Base-by-base conservation (phyloP, 2,329 filamentous ascomycete genomes). In the Arthrinium puccinioides region DNA sequence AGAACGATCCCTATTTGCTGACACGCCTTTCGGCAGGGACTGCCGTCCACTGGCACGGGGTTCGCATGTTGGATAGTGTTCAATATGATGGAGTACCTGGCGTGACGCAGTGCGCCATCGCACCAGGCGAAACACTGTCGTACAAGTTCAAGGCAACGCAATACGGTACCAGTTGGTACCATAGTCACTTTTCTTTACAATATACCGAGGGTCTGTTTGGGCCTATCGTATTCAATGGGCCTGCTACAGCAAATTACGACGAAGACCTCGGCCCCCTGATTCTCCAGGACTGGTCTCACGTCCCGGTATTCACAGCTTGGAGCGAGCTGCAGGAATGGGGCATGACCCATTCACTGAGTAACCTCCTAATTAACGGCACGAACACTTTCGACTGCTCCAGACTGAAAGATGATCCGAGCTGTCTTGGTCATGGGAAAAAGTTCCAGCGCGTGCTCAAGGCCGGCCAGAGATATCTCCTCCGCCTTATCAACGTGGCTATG, bases 1-100 rank as follows among this genome's bases (percentile, higher is more conserved):
- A n/a, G n/a, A n/a, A n/a, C n/a, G n/a, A n/a, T n/a, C n/a, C n/a
- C n/a, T n/a, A n/a, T n/a, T n/a, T n/a, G n/a, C n/a, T n/a, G n/a
- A n/a, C n/a, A n/a, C n/a, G n/a, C n/a, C n/a, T n/a, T n/a, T n/a
- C n/a, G n/a, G n/a, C 71, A 40, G 75, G 76, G 28, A 81, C 75
- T 7, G 66, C 65, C 9, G 70, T 82, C 20, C 78, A 82, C 49
- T 82, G 70, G 63, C 77, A 82, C 47, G 79, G 76, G n/a, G 57
- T 83, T 23, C 69, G 72, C 6, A 74, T 82, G 50, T 59, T 66
- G 38, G 58, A 67, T 48, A 71, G 62, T 36, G 69, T 67, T 44
- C 61, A 70, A 38, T 59, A 71, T 34, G 78, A 82, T 44, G 68
- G 68, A 35, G 74, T 79, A 9, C 60, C 55, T 1, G 57, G 57